phyloP scores from a whole-genome alignment of 305 asterid species.

The Fraxinus baroniana region DNA sequence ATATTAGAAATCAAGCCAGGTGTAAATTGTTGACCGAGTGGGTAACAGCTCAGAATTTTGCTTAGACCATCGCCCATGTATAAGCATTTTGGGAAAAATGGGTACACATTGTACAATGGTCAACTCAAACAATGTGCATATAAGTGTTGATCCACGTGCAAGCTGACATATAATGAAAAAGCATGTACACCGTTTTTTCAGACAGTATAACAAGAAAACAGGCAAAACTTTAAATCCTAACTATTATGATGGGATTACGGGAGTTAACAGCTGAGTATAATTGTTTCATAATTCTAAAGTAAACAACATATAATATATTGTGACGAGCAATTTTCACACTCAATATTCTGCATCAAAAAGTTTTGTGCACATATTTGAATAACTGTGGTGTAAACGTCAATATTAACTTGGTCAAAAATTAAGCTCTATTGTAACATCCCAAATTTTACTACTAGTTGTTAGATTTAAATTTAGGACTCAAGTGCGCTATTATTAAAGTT shows the following conservation, averaged over 20 bases:
- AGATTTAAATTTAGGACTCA: too few species aligned
- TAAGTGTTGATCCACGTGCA: background rate
- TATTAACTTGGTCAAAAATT: background rate
- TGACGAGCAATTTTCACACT: conserved; percentile 1
- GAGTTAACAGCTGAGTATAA: background rate
- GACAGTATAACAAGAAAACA: background rate
- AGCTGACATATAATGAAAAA: background rate
- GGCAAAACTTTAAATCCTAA: background rate
- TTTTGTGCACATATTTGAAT: background rate
- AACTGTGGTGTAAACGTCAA: background rate
- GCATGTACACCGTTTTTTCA: background rate
- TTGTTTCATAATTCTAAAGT: conserved; percentile 9
- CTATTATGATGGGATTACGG: background rate
- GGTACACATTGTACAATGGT: background rate
- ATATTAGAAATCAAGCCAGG: background rate
- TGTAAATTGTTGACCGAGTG: background rate
- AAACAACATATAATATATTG: background rate
- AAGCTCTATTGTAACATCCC: background rate
- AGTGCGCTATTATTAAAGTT: too few species aligned
- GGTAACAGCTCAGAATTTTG: background rate
- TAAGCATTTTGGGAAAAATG: background rate
- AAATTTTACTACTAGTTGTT: too few species aligned
- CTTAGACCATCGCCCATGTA: background rate
- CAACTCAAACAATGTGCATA: background rate
- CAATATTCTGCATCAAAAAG: background rate